A percentile compares a stretch with the other conserved stretches of the same genome.
phyloP scores from a whole-genome alignment of 352 stramenopile genomes.

The Pythium phragmitis region DNA sequence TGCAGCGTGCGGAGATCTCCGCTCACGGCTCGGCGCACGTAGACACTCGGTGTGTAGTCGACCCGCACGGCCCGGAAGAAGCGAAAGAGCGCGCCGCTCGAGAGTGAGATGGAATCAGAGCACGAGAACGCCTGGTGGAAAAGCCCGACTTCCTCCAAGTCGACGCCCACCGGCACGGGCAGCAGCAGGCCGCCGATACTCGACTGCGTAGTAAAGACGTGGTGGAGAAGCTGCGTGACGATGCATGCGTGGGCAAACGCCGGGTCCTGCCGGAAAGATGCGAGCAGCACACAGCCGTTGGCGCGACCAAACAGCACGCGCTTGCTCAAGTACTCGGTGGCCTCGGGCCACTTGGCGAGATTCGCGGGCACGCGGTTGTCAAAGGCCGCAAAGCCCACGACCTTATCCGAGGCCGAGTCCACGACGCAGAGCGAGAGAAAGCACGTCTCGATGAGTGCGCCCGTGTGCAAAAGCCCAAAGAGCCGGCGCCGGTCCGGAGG shows the following conservation, averaged over 20 bases:
- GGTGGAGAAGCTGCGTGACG: constrained; percentile 38
- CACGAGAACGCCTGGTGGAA: constrained; percentile 64
- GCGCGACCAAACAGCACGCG: constrained; percentile 45
- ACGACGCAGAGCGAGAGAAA: constrained; percentile 49
- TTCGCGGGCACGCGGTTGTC: constrained; percentile 50
- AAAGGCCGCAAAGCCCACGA: constrained; percentile 60
- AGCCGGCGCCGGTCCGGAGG: constrained; percentile 43
- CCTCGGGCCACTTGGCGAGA: constrained; percentile 52
- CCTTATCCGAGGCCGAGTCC: constrained; percentile 6
- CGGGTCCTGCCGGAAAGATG: constrained; percentile 43
- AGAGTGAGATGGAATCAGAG: constrained; percentile 47
- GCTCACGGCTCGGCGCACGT: constrained; percentile 29
- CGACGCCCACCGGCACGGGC: constrained; percentile 45
- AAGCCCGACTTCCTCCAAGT: constrained; percentile 53
- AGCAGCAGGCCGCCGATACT: constrained; percentile 54
- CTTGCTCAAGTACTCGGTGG: constrained; percentile 67
- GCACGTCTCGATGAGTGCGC: constrained; percentile 61
- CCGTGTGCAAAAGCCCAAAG: constrained; percentile 59
- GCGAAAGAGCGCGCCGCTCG: constrained; percentile 41
- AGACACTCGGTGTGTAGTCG: constrained; percentile 45
- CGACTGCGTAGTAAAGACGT: constrained; percentile 38
- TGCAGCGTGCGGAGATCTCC: constrained; percentile 33
- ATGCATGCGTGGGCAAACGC: constrained; percentile 24
- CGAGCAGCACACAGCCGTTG: constrained; percentile 55
- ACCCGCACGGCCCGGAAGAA: constrained; percentile 58